phyloP scores from a whole-genome alignment of 257 asterid genomes.

The Avicennia marina region DNA sequence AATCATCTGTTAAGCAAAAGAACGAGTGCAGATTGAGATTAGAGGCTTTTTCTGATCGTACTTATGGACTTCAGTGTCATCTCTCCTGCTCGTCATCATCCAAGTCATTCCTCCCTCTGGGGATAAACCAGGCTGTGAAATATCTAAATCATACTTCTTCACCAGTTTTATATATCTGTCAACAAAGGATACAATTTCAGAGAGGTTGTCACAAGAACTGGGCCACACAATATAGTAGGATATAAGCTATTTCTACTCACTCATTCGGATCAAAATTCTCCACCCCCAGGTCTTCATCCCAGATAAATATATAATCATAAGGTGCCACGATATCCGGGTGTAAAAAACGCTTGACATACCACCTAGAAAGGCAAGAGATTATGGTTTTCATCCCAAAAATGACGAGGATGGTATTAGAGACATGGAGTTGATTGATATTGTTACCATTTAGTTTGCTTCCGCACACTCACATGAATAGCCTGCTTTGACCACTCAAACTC shows the following conservation, averaged over 20 bases:
- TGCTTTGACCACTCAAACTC: constrained; percentile 87
- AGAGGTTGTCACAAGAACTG: background rate
- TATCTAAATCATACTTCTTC: constrained; percentile 69
- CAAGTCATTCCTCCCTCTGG: constrained; percentile 84
- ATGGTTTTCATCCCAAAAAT: background rate
- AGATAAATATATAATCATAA: constrained; percentile 72
- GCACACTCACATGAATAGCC: constrained; percentile 74
- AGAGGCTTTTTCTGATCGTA: constrained; percentile 15
- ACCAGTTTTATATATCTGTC: constrained; percentile 67
- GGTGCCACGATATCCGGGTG: constrained; percentile 88
- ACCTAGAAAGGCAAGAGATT: constrained; percentile 41
- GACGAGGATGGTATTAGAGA: background rate
- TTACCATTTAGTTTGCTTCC: constrained; percentile 88
- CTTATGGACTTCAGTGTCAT: constrained; percentile 91
- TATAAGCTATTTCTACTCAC: constrained; percentile 37
- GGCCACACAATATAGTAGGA: background rate
- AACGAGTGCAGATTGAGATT: too few species aligned
- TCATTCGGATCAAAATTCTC: constrained; percentile 74
- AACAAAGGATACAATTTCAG: background rate
- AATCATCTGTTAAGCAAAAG: background rate
- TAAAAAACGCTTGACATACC: constrained; percentile 91
- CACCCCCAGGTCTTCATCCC: constrained; percentile 96
- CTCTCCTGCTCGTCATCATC: constrained; percentile 77
- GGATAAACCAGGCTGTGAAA: constrained; percentile 92
- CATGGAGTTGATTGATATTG: background rate